Evolutionary conservation across 164 flowering plant genomes (phyloP).

Genomic region (Chloranthus sessilifolius): DNA sequence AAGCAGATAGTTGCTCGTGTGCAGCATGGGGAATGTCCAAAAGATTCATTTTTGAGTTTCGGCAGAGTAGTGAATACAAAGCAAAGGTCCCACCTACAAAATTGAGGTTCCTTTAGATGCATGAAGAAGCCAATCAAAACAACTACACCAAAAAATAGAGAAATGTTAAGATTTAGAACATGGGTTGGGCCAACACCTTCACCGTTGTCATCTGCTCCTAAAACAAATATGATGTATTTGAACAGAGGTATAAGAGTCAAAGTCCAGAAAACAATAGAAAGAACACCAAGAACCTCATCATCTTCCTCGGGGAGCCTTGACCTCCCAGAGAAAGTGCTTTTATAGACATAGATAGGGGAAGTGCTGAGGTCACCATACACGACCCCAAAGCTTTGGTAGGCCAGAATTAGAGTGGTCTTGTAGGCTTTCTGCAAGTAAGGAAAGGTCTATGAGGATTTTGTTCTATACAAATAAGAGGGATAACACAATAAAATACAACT

Average conservation of each 20-base stretch:
- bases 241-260: conserved; percentile 34
- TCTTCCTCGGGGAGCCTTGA: conserved; percentile 19
- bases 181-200: conserved; percentile 23
- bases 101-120: not conserved
- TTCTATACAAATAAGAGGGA: too few species aligned
- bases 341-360: conserved; percentile 35
- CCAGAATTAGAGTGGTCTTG: conserved; percentile 22
- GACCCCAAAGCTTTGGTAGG: conserved; percentile 38
- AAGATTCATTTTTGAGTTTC: conserved; percentile 37
- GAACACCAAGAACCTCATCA: conserved; percentile 28
- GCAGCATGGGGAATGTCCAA: conserved; percentile 21
- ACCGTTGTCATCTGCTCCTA: conserved; percentile 42
- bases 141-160: not conserved
- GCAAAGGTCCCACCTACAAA: conserved; percentile 64
- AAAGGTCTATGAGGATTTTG: too few species aligned
- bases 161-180: not conserved
- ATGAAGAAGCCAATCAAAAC: conserved; percentile 1
- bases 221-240: conserved; percentile 33
- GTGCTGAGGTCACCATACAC: conserved; percentile 40
- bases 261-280: conserved; percentile 39
- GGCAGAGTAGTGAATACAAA: conserved; percentile 50
- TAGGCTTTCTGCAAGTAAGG: conserved; percentile 15
- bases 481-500: too few species aligned
- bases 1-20: conserved; percentile 23
- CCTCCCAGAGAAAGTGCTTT: conserved; percentile 30